Evolutionary conservation across 2,329 filamentous ascomycete genomes (phyloP), one percentile per base, ranked within the genome.

Genomic region (Colletotrichum caudatum): DNA sequence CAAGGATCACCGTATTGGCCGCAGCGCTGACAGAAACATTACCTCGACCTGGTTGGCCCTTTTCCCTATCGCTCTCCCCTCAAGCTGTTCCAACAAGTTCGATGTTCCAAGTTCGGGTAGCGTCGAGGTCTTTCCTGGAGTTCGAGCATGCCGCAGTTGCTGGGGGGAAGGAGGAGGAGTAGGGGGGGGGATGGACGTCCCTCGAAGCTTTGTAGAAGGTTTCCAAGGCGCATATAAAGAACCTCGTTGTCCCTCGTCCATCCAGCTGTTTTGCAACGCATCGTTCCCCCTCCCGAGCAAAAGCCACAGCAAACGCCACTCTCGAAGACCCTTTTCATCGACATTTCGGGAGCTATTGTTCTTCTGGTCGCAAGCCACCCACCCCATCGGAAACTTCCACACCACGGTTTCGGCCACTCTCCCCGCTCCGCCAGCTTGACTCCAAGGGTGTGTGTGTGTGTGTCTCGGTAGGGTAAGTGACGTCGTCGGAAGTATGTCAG

Each of bases 21-120:
- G 65, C 69, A 64, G 53, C 48, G 65, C 69, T 69, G 65, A 69
- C 65, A 71, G 65, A 69, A 71, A 60, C 57, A 66, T 71, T 60
- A 64, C 59, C 51, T 33, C 59, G 37, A 48, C 37, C 20, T 41
- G 54, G 58, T 68, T 53, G 50, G 39, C 33, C 64, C 58, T 41
- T 59, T 54, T 56, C 65, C 59, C 59, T 53, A 58, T 20, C 23
- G 11, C 46, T 37, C 59, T 46, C 53, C 44, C n/a, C 39, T 14
- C 54, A 50, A 48, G 53, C 29, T 59, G 64, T 68, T 50, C n/a
- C 20, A 48, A 48, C 58, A 44, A 62, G 26, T 29, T 48, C 37
- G 26, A 29, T 18, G 39, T 67, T 53, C 35, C 58, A 56, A 37
- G 23, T 59, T 58, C 44, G 68, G 64, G 48, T 66, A 14, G 57